These are phyloP conservation scores for Schizonepeta tenuifolia DNA, from an alignment of 257 asterid species.

Conservation along the genomic window DNA sequence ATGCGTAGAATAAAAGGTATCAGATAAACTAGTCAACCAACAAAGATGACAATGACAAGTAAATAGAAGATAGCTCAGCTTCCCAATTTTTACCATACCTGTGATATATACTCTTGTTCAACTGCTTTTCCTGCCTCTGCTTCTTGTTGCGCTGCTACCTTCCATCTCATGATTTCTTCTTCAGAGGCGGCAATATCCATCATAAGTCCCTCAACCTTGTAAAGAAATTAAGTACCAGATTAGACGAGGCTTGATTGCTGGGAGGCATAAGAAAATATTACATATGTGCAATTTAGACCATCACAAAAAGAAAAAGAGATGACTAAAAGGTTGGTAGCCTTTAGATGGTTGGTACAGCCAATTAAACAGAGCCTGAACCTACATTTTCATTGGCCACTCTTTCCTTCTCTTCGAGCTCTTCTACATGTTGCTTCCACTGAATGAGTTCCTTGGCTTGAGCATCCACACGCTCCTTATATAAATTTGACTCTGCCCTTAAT, in stretches of 20 bases:
- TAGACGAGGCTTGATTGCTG: conserved; percentile 9
- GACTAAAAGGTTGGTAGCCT: background rate
- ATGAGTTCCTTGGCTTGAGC: conserved; percentile 80
- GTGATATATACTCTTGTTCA: conserved; percentile 74
- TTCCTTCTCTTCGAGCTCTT: conserved; percentile 93
- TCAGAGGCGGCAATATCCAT: conserved; percentile 86
- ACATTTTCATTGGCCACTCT: conserved; percentile 96
- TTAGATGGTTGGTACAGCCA: conserved; percentile 25
- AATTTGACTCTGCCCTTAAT: conserved; percentile 87
- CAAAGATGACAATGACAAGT: conserved; percentile 27
- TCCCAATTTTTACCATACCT: conserved; percentile 50
- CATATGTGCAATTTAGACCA: conserved; percentile 14
- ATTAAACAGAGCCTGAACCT: conserved; percentile 35
- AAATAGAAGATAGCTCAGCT: conserved; percentile 23
- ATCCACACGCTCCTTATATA: conserved; percentile 71
- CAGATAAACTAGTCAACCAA: conserved; percentile 15
- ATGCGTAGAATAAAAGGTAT: conserved; percentile 5
- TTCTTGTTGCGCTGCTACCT: conserved; percentile 94
- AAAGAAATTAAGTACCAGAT: conserved; percentile 15
- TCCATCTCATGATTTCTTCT: conserved; percentile 97
- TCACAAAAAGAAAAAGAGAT: background rate
- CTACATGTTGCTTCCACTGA: conserved; percentile 74
- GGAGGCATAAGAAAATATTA: background rate
- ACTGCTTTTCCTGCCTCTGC: conserved; percentile 97
- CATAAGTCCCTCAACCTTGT: conserved; percentile 96